phyloP scores from a whole-genome alignment of 495 filamentous ascomycete genomes.

The Aspergillus homomorphus region DNA sequence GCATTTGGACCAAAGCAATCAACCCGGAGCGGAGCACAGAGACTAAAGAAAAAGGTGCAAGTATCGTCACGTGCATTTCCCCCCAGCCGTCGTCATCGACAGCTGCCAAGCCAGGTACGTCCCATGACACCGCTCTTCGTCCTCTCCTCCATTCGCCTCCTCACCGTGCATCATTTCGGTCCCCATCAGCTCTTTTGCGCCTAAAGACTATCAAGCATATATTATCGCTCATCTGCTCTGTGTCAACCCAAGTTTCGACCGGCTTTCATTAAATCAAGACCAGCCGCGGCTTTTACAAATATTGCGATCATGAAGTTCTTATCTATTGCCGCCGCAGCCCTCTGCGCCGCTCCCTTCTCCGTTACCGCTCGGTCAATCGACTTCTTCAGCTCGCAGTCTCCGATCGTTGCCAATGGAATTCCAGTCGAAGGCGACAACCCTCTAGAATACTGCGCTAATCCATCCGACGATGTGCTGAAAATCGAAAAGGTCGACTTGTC shows the following conservation, averaged over 20 bases:
- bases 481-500: constrained; percentile 76
- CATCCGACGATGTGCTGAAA: constrained; percentile 58
- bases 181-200: background rate
- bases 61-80: constrained; percentile 8
- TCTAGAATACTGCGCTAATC: constrained; percentile 62
- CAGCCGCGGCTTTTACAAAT: background rate
- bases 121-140: constrained; percentile 11
- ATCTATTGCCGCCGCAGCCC: constrained; percentile 30
- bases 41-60: background rate
- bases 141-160: constrained; percentile 4
- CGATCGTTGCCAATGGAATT: constrained; percentile 21
- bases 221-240: background rate
- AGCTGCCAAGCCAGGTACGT: constrained; percentile 12
- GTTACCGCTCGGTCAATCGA: constrained; percentile 33
- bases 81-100: background rate
- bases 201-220: background rate
- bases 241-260: background rate
- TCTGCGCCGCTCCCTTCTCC: constrained; percentile 34
- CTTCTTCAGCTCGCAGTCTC: constrained; percentile 28
- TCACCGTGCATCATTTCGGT: background rate
- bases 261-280: background rate
- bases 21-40: too few species aligned
- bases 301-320: constrained; percentile 48
- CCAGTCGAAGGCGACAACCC: constrained; percentile 44
- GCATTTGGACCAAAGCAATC: too few species aligned